Conservation (phyloP, 2,329 filamentous ascomycete genomes). For the Scedosporium minutisporum region DNA sequence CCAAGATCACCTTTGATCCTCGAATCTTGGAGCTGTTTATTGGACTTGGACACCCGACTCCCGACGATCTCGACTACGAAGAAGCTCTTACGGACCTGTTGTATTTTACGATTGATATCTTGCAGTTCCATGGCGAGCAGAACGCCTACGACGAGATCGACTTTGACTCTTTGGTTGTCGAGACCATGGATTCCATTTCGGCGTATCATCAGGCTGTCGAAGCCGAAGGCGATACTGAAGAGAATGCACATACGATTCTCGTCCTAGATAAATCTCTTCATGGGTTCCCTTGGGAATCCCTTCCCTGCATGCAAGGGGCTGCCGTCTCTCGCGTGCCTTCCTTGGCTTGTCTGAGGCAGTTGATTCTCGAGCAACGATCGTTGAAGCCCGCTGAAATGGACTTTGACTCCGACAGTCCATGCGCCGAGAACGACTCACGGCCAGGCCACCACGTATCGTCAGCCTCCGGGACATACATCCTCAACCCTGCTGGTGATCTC, state of each 20-base stretch:
- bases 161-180: slow-evolving; percentile 83
- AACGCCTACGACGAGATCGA: slow-evolving; percentile 98
- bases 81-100: slow-evolving; percentile 85
- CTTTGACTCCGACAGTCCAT: neutral
- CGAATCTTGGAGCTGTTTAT: slow-evolving; percentile 80
- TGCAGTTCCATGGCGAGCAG: slow-evolving; percentile 91
- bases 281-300: slow-evolving; percentile 88
- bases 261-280: slow-evolving; percentile 88
- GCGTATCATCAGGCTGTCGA: slow-evolving; percentile 57
- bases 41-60: slow-evolving; percentile 65
- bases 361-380: slow-evolving; percentile 48
- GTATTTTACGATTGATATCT: slow-evolving; percentile 91
- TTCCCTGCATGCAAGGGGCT: slow-evolving; percentile 71
- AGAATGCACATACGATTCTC: slow-evolving; percentile 66
- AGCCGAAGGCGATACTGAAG: slow-evolving; percentile 26
- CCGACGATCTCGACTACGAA: slow-evolving; percentile 64
- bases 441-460: slow-evolving; percentile 46
- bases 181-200: slow-evolving; percentile 74
- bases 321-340: slow-evolving; percentile 85
- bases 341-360: slow-evolving; percentile 67
- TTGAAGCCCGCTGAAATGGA: slow-evolving; percentile 8
- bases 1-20: slow-evolving; percentile 40
- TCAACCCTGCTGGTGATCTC: slow-evolving; percentile 84
- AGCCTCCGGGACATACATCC: slow-evolving; percentile 60
- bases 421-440: slow-evolving; percentile 15